Base-by-base conservation (phyloP, 140 eudicot species). In the Stevia rebaudiana region DNA sequence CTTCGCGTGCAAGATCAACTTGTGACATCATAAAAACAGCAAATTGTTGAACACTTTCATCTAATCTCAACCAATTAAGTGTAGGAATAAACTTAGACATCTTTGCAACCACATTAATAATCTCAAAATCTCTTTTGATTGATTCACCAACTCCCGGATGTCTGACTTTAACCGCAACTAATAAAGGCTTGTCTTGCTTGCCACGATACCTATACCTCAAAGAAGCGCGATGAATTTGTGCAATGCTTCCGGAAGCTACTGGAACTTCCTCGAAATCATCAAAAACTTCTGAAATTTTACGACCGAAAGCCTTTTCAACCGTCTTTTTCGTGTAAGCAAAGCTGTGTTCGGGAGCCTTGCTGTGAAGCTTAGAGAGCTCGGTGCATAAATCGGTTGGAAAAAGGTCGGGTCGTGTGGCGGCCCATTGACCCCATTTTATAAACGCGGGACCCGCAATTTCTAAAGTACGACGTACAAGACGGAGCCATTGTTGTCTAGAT, bases 391-490 rank as follows among this genome's bases (percentile, higher is more conserved):
- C 97, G 13, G 74, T 76, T 6, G 97, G 97, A 18, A 94, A 94
- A 23, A 94, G 86, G 76, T 88, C 97, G 0, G 99, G 97, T 8
- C 99, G 75, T 40, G 97, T 88, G 59, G 99, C 99, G 4, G 95
- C 99, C 97, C 99, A 94, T 61, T 92, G 99, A 62, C 99, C 99
- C 99, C 99, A 92, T 67, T 88, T 92, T 63, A 92, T 92, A 49
- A 92, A 92, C 0, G 99, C 97, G 2, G 99, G 99, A 48, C 99
- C 99, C 3, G 97, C 99, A 65, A 70, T 80, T 79, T 88, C 97
- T 22, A 92, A 76, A 3, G 99, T 88, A n/a, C 69, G 87, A 35
- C 81, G 97, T 65, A 92, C 96, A 75, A 85, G 67, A 64, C 70
- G 85, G 59, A 88, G 97, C 99, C 99, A 92, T 33, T 41, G 42